Percentiles rank a stretch among this genome's conserved stretches.
These are phyloP conservation scores for Coemansia sp. DNA, from an alignment of 192 early-diverging fungal species.

Conservation along the genomic window DNA sequence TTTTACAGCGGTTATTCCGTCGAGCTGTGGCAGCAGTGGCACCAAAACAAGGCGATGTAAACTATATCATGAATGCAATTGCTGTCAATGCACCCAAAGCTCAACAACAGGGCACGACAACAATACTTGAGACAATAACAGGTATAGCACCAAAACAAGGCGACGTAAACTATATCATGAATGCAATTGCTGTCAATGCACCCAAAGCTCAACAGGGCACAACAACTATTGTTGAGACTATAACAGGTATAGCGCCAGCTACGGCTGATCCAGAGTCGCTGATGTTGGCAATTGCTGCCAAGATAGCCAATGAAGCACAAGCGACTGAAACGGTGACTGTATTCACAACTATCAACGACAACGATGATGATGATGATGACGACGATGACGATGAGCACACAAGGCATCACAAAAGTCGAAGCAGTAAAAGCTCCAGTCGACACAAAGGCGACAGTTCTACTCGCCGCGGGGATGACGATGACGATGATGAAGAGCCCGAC, in stretches of 20 bases:
- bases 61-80: slow-evolving; percentile 18
- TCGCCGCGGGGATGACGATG: too few species aligned
- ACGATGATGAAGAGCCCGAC: not conserved
- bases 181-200: not conserved
- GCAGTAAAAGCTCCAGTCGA: not conserved
- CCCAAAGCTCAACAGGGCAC: not conserved
- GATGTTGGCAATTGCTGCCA: slow-evolving; percentile 5
- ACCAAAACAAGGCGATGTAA: slow-evolving; percentile 13
- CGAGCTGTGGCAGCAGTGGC: not conserved
- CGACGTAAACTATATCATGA: not conserved
- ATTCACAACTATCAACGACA: not conserved
- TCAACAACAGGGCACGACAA: not conserved
- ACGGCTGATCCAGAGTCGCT: not conserved
- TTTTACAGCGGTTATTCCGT: not conserved
- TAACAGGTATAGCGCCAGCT: not conserved
- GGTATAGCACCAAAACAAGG: not conserved
- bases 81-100: not conserved
- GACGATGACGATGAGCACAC: not conserved
- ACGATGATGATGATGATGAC: not conserved
- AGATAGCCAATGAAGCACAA: not conserved
- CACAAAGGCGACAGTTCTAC: not conserved
- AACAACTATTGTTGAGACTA: not conserved
- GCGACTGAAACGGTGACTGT: not conserved
- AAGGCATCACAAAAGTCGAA: not conserved
- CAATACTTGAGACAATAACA: not conserved